Conservation (phyloP, 305 asterid genomes). For the Fraxinus angustifolia region DNA sequence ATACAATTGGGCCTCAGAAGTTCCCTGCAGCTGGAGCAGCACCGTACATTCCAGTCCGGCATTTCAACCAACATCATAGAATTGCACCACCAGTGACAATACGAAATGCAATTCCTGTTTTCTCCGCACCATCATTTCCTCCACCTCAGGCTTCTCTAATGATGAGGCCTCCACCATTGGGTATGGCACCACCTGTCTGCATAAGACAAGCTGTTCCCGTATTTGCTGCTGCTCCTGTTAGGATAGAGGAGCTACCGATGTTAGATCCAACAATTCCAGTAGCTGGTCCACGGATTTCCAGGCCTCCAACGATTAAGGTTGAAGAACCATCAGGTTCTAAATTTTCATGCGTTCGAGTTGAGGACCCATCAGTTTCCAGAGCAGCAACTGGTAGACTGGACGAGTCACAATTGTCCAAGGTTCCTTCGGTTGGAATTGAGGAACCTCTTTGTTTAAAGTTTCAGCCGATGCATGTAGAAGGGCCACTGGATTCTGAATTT, state of each 20-base stretch:
- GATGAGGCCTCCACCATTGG: conserved; percentile 51
- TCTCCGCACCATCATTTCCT: conserved; percentile 79
- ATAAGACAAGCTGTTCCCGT: conserved; percentile 65
- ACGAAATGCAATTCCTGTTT: conserved; percentile 72
- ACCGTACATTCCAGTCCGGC: conserved; percentile 85
- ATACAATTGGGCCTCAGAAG: conserved; percentile 39
- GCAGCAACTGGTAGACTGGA: not conserved
- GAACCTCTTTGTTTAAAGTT: not conserved
- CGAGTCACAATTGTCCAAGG: not conserved
- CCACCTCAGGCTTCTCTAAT: conserved; percentile 47
- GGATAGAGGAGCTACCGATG: conserved; percentile 42
- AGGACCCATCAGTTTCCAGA: conserved; percentile 2
- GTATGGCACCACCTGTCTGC: conserved; percentile 62
- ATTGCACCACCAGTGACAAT: conserved; percentile 83
- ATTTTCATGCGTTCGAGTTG: not conserved
- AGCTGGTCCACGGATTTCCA: conserved; percentile 15
- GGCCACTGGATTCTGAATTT: not conserved
- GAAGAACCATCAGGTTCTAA: conserved; percentile 9
- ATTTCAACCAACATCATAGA: conserved; percentile 59
- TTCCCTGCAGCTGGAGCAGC: conserved; percentile 88
- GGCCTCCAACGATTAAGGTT: not conserved
- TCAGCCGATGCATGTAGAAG: not conserved
- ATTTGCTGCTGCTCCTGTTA: conserved; percentile 51
- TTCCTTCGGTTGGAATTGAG: not conserved
- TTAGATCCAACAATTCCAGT: conserved; percentile 6